A percentile compares a stretch with the other conserved stretches of the same genome.
Evolutionary conservation across 129 eudicot species (phyloP).

Genomic region (carrot (Daucus carota)): DNA sequence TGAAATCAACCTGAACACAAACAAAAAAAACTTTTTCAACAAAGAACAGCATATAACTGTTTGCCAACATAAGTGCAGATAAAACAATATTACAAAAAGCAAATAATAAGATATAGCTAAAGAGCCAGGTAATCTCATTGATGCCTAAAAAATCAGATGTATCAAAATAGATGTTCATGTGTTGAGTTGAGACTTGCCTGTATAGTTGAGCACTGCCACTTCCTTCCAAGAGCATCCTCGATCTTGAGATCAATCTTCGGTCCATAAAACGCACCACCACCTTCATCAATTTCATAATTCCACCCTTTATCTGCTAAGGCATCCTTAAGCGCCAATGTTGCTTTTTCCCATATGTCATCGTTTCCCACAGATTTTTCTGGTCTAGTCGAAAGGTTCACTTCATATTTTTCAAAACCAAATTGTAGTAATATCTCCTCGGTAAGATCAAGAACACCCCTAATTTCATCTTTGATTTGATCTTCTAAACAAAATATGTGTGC

Average conservation of each 20-base stretch:
- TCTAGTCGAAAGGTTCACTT: conserved; percentile 90
- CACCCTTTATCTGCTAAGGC: conserved; percentile 96
- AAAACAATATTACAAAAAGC: not conserved
- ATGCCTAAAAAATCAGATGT: not conserved
- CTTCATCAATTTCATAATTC: conserved; percentile 83
- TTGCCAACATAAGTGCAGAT: not conserved
- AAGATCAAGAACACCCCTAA: conserved; percentile 94
- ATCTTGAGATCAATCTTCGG: conserved; percentile 97
- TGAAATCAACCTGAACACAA: conserved; percentile 73
- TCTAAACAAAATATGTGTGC: conserved; percentile 96
- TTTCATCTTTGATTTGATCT: conserved; percentile 93
- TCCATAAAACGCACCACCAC: conserved; percentile 99
- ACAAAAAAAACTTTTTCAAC: not conserved
- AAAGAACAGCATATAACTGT: not conserved
- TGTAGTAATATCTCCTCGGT: conserved; percentile 83
- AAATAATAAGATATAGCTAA: not conserved
- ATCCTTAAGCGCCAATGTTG: conserved; percentile 80
- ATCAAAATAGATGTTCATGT: not conserved
- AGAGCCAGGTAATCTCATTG: not conserved
- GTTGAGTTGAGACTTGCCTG: conserved; percentile 39
- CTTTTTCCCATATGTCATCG: conserved; percentile 92
- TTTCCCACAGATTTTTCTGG: conserved; percentile 92
- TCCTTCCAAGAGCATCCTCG: conserved; percentile 96
- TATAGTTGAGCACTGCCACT: conserved; percentile 97
- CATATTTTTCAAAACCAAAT: conserved; percentile 89